These are phyloP conservation scores for Mrakia blollopis DNA, from an alignment of 768 basidiomycete species.

Conservation along the genomic window DNA sequence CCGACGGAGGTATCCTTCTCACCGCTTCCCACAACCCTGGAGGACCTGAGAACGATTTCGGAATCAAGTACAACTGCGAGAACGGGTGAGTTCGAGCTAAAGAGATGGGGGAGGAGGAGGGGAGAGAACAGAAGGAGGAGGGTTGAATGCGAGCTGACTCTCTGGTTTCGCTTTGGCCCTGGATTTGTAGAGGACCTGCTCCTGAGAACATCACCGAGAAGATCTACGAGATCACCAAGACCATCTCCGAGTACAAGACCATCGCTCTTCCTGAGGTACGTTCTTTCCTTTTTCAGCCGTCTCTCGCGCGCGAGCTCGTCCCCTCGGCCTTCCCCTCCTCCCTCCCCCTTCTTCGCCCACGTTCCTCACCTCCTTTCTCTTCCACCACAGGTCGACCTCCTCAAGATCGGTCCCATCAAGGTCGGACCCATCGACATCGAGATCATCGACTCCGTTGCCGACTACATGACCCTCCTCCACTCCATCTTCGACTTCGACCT, in stretches of 20 bases:
- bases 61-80: slow-evolving; percentile 97
- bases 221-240: slow-evolving; percentile 88
- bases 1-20: slow-evolving; percentile 90
- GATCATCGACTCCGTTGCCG: slow-evolving; percentile 88
- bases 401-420: slow-evolving; percentile 67
- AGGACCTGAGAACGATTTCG: slow-evolving; percentile 96
- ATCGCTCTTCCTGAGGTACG: slow-evolving; percentile 70
- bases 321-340: background rate
- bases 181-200: slow-evolving; percentile 65
- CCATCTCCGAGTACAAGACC: slow-evolving; percentile 75
- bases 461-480: slow-evolving; percentile 78
- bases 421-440: slow-evolving; percentile 80
- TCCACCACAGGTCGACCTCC: slow-evolving; percentile 64
- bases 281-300: background rate
- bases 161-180: background rate
- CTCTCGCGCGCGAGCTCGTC: background rate
- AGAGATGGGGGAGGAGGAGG: background rate
- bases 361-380: background rate
- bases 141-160: background rate
- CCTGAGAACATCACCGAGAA: slow-evolving; percentile 94
- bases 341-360: background rate
- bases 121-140: no score
- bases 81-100: slow-evolving; percentile 56
- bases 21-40: slow-evolving; percentile 98
- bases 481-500: slow-evolving; percentile 89